These are phyloP conservation scores for Populus euphratica DNA, from an alignment of 345 rosid genomes.

Conservation along the genomic window DNA sequence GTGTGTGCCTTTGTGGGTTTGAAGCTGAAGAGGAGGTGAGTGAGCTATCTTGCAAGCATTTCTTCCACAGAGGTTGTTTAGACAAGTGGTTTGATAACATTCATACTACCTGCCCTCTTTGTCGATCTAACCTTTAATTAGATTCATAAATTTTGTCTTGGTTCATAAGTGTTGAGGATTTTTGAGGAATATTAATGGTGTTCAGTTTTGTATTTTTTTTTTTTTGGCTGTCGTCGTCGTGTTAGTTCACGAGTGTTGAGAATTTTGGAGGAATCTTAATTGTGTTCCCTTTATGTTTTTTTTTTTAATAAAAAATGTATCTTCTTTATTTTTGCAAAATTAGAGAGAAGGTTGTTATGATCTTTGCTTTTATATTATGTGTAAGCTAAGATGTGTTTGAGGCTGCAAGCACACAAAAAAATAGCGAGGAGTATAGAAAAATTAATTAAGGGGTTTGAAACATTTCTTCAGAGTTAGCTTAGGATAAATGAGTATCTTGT, in stretches of 20 bases:
- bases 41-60: slow-evolving; percentile 81
- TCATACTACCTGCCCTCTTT: slow-evolving; percentile 68
- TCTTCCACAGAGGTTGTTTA: slow-evolving; percentile 69
- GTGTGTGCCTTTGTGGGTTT: slow-evolving; percentile 74
- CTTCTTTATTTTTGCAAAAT: not conserved
- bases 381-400: not conserved
- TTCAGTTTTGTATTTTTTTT: not conserved
- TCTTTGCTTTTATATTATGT: not conserved
- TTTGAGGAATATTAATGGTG: not conserved
- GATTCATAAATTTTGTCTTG: not conserved
- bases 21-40: slow-evolving; percentile 77
- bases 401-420: not conserved
- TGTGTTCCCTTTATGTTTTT: not conserved
- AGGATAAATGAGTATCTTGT: no score
- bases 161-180: not conserved
- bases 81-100: slow-evolving; percentile 68
- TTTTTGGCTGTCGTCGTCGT: not conserved
- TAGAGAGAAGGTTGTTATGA: not conserved
- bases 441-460: not conserved
- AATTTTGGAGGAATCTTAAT: not conserved
- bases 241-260: not conserved
- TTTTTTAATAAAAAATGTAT: not conserved
- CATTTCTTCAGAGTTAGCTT: not conserved
- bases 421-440: not conserved
- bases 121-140: slow-evolving; percentile 54